These are phyloP conservation scores for Groenewaldozyma tartarivorans DNA, from an alignment of 805 yeast species.

Conservation along the genomic window DNA sequence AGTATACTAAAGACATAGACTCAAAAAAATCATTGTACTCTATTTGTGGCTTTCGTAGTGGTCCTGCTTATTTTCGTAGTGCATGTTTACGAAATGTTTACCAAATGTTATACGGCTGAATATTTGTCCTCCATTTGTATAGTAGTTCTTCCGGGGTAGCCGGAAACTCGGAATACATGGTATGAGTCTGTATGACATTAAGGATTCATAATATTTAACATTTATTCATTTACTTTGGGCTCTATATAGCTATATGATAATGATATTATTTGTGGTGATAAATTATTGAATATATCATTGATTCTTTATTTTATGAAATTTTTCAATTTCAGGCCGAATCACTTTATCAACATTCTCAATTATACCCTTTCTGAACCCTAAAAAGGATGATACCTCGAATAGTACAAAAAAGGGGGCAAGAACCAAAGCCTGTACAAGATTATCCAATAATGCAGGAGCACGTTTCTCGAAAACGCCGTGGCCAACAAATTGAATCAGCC, in stretches of 20 bases:
- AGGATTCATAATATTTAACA: too few relatives aligned
- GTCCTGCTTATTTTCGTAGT: too few relatives aligned
- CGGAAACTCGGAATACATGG: too few relatives aligned
- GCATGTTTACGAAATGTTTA: too few relatives aligned
- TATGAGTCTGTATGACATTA: too few relatives aligned
- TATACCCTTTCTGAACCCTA: conserved; percentile 53
- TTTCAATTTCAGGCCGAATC: conserved; percentile 19
- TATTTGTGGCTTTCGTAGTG: too few relatives aligned
- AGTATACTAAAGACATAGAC: too few relatives aligned
- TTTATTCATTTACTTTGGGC: not conserved
- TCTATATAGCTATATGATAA: not conserved
- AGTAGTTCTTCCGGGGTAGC: too few relatives aligned
- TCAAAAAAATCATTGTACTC: too few relatives aligned
- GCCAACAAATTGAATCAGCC: conserved; percentile 83
- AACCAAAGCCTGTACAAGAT: conserved; percentile 72
- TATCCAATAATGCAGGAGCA: conserved; percentile 83
- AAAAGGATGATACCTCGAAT: conserved; percentile 59
- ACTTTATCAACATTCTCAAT: conserved; percentile 40
- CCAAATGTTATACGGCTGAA: too few relatives aligned
- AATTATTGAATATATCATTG: not conserved
- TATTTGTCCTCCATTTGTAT: too few relatives aligned
- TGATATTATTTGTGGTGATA: not conserved
- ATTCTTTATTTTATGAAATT: conserved; percentile 6
- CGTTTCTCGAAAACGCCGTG: conserved; percentile 74
- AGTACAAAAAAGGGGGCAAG: conserved; percentile 86